These are phyloP conservation scores for Wickerhamomyces silvicola DNA, from an alignment of 805 yeast genomes.

Conservation along the genomic window DNA sequence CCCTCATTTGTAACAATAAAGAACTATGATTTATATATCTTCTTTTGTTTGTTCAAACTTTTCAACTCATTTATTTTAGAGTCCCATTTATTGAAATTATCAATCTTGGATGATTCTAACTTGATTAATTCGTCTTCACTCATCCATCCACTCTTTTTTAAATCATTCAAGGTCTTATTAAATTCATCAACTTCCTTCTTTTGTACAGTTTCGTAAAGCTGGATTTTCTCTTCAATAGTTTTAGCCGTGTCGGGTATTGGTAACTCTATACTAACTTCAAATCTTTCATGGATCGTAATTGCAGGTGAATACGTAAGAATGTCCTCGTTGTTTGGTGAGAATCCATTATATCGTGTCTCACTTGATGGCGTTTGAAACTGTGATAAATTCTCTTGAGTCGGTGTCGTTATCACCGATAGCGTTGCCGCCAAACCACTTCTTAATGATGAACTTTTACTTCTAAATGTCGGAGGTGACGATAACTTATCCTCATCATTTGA, in stretches of 20 bases:
- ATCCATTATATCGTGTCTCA: too few relatives aligned
- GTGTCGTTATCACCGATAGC: neutral
- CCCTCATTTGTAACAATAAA: too few relatives aligned
- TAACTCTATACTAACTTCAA: conserved; percentile 16
- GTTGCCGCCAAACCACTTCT: too few relatives aligned
- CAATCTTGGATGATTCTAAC: conserved; percentile 13
- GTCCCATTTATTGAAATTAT: conserved; percentile 21
- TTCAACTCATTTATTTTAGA: conserved; percentile 12
- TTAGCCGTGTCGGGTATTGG: conserved; percentile 12
- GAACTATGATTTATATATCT: too few relatives aligned
- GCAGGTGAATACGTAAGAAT: conserved; percentile 16
- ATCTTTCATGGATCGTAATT: conserved; percentile 17
- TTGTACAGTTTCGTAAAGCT: conserved; percentile 15
- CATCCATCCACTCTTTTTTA: conserved; percentile 22
- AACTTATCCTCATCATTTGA: neutral
- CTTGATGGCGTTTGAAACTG: conserved; percentile 1
- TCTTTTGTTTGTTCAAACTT: neutral
- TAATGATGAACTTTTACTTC: neutral
- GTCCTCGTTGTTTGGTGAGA: too few relatives aligned
- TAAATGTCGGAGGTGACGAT: neutral
- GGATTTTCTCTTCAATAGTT: conserved; percentile 14
- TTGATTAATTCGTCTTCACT: conserved; percentile 13
- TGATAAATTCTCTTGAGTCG: neutral
- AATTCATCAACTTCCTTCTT: conserved; percentile 14
- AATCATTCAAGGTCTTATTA: conserved; percentile 10